Base-by-base conservation (phyloP, 2,329 filamentous ascomycete species). In the Nothomitra cinnamomea region DNA sequence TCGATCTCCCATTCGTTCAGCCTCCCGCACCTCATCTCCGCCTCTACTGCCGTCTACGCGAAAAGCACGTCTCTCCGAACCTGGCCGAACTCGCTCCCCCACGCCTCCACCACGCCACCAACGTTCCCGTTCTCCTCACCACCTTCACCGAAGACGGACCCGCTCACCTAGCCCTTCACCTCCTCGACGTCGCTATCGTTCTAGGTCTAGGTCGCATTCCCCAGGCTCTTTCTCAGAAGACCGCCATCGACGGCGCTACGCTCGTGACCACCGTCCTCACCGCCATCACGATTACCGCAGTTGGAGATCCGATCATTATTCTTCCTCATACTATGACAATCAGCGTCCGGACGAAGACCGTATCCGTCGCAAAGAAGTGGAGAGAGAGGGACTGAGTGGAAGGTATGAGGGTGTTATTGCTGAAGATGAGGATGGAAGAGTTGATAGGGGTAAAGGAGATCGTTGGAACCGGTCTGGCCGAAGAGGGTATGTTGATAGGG, bases 401-500 rank as follows among this genome's bases (percentile, higher is more conserved):
- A 21, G 47, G 22, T 53, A 25, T 24, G 15, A 36, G 13, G 52
- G 52, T 21, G n/a, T 53, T 53, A 43, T 53, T 21, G 22, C 24
- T 22, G 38, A 50, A 1, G 42, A 54, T 25, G 28, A 50, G 6
- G 24, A 40, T 24, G 66, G 64, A 50, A 69, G 59, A 3, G 70
- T 68, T 40, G 69, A 22, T 52, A 35, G 22, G 35, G 24, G 50
- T 3, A 10, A 28, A 6, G 35, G 28, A 21, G 50, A 52, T 25
- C 32, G 13, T 32, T 52, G 50, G 50, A 12, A 49, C 28, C 6
- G 21, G 21, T 24, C 43, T 3, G 21, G 36, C 36, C 21, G 70
- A 25, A 68, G 69, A n/a, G 70, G 69, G 19, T 69, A 71, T 13
- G 21, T 69, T 69, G 47, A 72, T 69, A 40, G 72, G 65, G 57